Conservation (phyloP, 257 asterid species). For the Lycium ferocissimum region DNA sequence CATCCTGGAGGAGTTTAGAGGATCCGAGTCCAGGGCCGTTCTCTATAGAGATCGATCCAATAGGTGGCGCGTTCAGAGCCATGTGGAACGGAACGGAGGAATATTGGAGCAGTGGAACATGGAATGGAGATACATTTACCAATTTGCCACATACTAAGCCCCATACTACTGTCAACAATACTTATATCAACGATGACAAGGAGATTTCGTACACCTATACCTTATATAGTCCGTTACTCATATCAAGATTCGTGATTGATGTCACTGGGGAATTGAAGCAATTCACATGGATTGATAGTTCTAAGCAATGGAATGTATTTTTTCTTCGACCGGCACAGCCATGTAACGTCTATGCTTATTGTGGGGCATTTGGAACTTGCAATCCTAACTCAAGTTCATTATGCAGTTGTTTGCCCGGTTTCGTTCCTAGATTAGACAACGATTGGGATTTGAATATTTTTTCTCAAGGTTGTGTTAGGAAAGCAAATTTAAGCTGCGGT, state of each 20-base stretch:
- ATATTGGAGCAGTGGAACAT: not conserved
- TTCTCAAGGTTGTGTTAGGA: not conserved
- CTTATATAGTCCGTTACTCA: not conserved
- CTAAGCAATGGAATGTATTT: not conserved
- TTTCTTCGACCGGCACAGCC: not conserved
- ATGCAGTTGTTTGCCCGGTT: not conserved
- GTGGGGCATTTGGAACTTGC: constrained; percentile 5
- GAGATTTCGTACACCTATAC: not conserved
- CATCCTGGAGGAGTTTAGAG: not conserved
- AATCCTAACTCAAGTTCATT: not conserved
- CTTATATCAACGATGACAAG: not conserved
- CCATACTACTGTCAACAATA: not conserved
- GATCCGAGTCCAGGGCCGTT: not conserved
- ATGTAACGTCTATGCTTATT: not conserved
- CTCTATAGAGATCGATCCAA: not conserved
- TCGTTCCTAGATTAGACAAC: not conserved
- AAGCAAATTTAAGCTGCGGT: not conserved
- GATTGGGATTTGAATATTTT: not conserved
- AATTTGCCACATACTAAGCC: not conserved
- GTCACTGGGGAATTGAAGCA: not conserved
- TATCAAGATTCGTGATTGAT: not conserved
- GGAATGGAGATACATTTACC: not conserved
- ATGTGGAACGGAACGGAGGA: constrained; percentile 18
- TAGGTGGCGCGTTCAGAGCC: not conserved
- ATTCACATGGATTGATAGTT: not conserved